Evolutionary conservation across 1,284 basidiomycete genomes (phyloP).

Genomic region (Boletus semigastroideus): DNA sequence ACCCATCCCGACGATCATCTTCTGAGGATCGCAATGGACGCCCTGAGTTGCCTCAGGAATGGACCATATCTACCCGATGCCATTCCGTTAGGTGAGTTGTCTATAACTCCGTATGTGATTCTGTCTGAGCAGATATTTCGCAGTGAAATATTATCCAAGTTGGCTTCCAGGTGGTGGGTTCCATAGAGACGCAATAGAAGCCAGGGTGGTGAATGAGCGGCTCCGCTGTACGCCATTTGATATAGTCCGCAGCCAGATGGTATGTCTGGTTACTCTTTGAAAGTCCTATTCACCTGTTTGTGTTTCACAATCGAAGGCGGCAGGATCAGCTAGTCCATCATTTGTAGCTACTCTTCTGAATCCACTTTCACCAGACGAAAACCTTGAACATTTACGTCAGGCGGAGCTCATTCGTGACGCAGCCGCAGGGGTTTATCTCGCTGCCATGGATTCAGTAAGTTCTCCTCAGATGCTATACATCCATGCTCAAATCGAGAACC

Average conservation of each 20-base stretch:
- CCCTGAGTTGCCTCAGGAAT: neutral
- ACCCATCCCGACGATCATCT: slow-evolving; percentile 2
- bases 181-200: slow-evolving; percentile 6
- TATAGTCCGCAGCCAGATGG: slow-evolving; percentile 13
- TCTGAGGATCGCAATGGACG: slow-evolving; percentile 8
- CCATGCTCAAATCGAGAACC: neutral
- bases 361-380: slow-evolving; percentile 11
- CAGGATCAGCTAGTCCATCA: slow-evolving; percentile 11
- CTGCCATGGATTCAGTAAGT: slow-evolving; percentile 14
- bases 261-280: neutral
- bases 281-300: neutral
- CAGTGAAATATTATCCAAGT: slow-evolving; percentile 15
- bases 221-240: slow-evolving; percentile 10
- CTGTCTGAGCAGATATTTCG: neutral
- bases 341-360: slow-evolving; percentile 13
- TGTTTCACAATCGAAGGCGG: slow-evolving; percentile 4
- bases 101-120: neutral
- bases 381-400: slow-evolving; percentile 1
- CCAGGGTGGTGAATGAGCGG: neutral
- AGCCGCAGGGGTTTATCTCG: slow-evolving; percentile 8
- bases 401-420: slow-evolving; percentile 15
- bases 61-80: slow-evolving; percentile 12
- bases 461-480: neutral
- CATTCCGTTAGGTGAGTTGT: slow-evolving; percentile 7
- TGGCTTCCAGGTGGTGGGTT: slow-evolving; percentile 16